Percentiles rank a stretch among this genome's conserved stretches.
phyloP scores from a whole-genome alignment of 2,329 filamentous ascomycete species.

The Fusarium sp. region DNA sequence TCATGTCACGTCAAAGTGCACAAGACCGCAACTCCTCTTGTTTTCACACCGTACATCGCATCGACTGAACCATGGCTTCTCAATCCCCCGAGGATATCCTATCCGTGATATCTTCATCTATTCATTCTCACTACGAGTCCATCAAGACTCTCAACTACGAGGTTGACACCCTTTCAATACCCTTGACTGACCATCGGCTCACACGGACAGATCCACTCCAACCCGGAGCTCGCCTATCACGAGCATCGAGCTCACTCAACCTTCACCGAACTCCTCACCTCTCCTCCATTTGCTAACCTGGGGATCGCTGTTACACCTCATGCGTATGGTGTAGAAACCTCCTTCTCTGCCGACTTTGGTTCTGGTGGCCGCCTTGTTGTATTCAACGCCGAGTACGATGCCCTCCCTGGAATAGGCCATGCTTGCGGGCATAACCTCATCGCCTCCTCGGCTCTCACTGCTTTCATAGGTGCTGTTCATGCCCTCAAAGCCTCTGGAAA shows the following conservation, averaged over 20 bases:
- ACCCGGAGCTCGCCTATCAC: conserved; percentile 25
- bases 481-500: neutral
- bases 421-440: conserved; percentile 34
- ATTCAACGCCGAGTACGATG: conserved; percentile 35
- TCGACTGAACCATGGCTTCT: neutral
- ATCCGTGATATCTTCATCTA: neutral
- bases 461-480: conserved; percentile 10
- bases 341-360: conserved; percentile 29
- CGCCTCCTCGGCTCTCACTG: conserved; percentile 27
- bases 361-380: conserved; percentile 20
- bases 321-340: conserved; percentile 19
- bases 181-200: neutral
- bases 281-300: neutral
- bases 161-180: neutral
- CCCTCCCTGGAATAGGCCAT: conserved; percentile 24
- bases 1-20: neutral
- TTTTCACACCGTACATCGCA: neutral
- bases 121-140: neutral
- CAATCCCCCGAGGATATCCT: neutral
- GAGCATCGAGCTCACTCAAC: conserved; percentile 26
- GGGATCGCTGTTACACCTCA: conserved; percentile 18
- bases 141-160: conserved; percentile 1
- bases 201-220: conserved; percentile 24
- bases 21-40: neutral
- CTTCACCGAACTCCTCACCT: conserved; percentile 16